Evolutionary conservation across 2,329 filamentous ascomycete genomes (phyloP), one percentile per base, ranked within the genome.

Genomic region (Volutella citrinella): DNA sequence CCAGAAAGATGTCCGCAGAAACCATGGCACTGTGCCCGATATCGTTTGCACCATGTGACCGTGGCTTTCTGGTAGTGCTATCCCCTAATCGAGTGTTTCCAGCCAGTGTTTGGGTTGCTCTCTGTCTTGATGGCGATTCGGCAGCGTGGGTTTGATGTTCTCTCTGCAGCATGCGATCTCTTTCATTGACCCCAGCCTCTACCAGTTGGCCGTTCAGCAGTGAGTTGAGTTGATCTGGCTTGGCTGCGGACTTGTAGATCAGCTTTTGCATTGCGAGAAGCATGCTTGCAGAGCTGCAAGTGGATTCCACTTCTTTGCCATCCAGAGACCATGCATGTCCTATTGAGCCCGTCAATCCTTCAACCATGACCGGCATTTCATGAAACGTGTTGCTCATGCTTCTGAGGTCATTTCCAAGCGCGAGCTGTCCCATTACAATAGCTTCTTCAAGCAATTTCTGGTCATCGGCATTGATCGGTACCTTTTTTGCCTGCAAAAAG

Each of bases 351-450:
- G 87, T 84, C 53, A 91, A 88, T 13, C 76, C 63, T 4, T 76
- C 55, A 4, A 95, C 63, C 38, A 81, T 84, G 10, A 95, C 60
- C 0, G 88, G 88, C 38, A 96, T 72, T 54, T 95, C 87, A 47
- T 91, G 86, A 15, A 79, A 80, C 17, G 67, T 61, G 38, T 82
- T 84, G 49, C 88, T 80, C 1, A 79, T 68, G 16, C 68, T 68
- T 70, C 87, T 90, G 18, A 83, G 71, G 7, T 61, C 49, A 40
- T 83, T 90, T 0, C 54, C 45, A 1, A 80, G 53, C 1, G 85
- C 80, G 5, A 67, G 49, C 25, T 78, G 69, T 2, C 86, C 83
- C 32, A 83, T 71, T 1, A 60, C 51, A n/a, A 94, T 79, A 5
- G 84, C 86, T 30, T 82, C 65, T 2, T 60, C 57, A 3, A 95